Evolutionary conservation across 805 yeast genomes (phyloP), one percentile per base, ranked within the genome.

Genomic region (Scheffersomyces spartinae): DNA sequence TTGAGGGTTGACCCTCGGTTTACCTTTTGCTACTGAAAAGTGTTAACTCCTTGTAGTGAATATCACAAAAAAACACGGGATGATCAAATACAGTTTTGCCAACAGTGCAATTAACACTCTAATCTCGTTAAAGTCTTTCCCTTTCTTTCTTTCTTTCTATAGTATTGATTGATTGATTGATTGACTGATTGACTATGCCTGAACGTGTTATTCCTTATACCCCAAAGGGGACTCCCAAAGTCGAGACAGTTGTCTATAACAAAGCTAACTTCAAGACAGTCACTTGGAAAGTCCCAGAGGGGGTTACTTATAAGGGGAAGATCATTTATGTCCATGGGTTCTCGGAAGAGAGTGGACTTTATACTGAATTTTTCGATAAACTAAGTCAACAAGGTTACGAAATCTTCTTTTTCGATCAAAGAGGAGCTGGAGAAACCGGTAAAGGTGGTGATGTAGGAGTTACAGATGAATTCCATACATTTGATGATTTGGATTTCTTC

Each of bases 401-500:
- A 38, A 57, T 68, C 0, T 77, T 74, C 43, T 68, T 68, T 41
- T 81, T 69, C 46, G 84, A 74, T 45, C 88, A 79, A 47, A 58
- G 86, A 42, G 93, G 91, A 1, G 70, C 83, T 6, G 86, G 86
- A 3, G 62, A 55, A 26, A 77, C 86, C 0, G 62, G 73, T 1
- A 63, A 67, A 2, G 72, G 71, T 14, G 59, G 63, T 17, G 42
- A 50, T 5, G 54, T 60, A 23, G 88, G 86, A 7, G 44, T 47
- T 14, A 70, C 82, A 1, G 57, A 69, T 39, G 85, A 78, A 31
- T 38, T 34, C 24, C 66, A 65, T 32, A 66, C 70, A 2, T 72
- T 68, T 40, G 55, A 62, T 14, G 86, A 75, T 42, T 53, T 80
- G 37, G 73, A 76, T 28, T 66, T 56, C 39, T 66, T 80, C 45